Evolutionary conservation across 495 filamentous ascomycete species (phyloP), one percentile per base, ranked within the genome.

Genomic region (Podospora comata): DNA sequence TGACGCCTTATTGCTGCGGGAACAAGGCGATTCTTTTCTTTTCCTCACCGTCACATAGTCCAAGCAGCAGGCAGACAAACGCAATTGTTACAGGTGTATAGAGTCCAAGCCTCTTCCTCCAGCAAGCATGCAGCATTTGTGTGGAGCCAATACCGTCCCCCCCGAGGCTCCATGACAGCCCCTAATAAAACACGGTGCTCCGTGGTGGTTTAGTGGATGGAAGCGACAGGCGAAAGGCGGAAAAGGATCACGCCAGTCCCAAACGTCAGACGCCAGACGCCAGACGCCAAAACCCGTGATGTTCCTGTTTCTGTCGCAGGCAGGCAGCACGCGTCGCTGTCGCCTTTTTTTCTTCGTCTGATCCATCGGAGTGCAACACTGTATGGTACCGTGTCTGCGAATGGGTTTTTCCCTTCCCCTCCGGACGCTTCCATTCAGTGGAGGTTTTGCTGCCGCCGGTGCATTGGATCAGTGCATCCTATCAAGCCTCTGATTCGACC

Each of bases 321-420:
- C 26, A 59, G 26, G 56, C 56, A 59, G 19, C 56, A 59, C 56
- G 19, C 56, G 56, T 23, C 56, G 19, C 26, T 59, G 56, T 59
- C 19, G 56, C 56, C 26, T 26, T 59, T 59, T 58, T 59, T 13
- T 57, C 16, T 48, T 48, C 30, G 30, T 28, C 30, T 28, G 13
- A 23, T 61, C 26, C 59, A 61, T 67, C 63, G 56, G 68, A 67
- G 67, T 76, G 74, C 72, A 62, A 74, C 72, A 68, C 71, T 75
- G 23, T 23, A 62, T 76, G 74, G 73, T 76, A 75, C 76, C 73
- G 73, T 75, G 74, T 78, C 71, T 74, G 66, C 72, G 71, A 72
- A 75, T 70, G 62, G 68, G 58, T 63, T 73, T 74, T 68, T 23
- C 23, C 23, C 66, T 65, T 68, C 70, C 70, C 39, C 39, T 48